Base-by-base conservation (phyloP, 2,329 filamentous ascomycete species). In the Zarea fungicola region DNA sequence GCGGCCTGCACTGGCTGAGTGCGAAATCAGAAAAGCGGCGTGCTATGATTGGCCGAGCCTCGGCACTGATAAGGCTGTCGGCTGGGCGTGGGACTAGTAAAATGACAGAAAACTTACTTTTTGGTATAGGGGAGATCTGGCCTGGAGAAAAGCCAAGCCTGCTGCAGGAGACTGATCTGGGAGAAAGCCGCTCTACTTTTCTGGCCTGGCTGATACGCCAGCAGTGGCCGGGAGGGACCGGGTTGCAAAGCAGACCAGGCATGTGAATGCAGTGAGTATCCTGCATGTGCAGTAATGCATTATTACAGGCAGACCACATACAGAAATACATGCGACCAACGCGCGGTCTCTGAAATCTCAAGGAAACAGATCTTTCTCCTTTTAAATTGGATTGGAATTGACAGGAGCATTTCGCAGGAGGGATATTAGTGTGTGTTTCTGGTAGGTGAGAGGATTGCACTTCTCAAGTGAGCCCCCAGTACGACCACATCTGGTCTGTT, bases 21-120 rank as follows among this genome's bases (percentile, higher is more conserved):
- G 19, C 31, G 26, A 39, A 42, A 45, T 35, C 47, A 44, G 36
- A 13, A 40, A 31, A 42, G 26, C 19, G 34, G 28, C 21, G 28
- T 35, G 10, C 42, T 26, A 16, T 50, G 48, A 52, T 54, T 54
- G 52, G 52, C 26, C 37, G 37, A n/a, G 21, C 11, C 2, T 23
- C 16, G 37, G 16, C 35, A 48, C 47, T 54, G 46, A 53, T 52
- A 51, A 55, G 48, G 48, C 35, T 49, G 45, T 35, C 23, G 8
- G 18, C 18, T 16, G 35, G 41, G 48, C 10, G 41, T 50, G 46
- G 22, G 14, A 22, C 39, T 49, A 49, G 46, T 42, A 10, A 21
- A 6, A 4, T 10, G 6, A 9, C 14, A 16, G n/a, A 26, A 47
- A 47, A 25, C 43, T 40, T 47, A 31, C 22, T 31, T 18, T 19